Evolutionary conservation across 2,329 filamentous ascomycete genomes (phyloP), one percentile per base, ranked within the genome.

Genomic region (Elsinoe perseae): DNA sequence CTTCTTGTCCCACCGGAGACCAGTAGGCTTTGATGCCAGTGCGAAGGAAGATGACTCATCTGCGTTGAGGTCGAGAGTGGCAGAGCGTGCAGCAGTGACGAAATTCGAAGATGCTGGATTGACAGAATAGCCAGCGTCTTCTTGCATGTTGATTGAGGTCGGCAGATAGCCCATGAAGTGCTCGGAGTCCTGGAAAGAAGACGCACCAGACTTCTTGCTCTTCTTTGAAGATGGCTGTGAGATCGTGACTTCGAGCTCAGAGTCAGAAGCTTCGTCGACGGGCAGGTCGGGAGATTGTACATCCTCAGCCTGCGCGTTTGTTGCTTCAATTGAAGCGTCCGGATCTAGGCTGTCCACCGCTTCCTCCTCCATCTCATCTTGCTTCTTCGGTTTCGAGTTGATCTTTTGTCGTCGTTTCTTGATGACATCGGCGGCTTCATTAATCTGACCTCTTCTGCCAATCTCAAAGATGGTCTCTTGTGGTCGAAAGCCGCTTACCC

Each of bases 111-210:
- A 74, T 50, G 89, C 89, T 0, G 89, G 87, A 71, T 95, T 89
- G 16, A 98, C 90, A 61, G 91, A 90, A 72, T 98, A 98, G 10
- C 85, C 93, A 56, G 88, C 86, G 68, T 96, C 90, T 73, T 97
- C 92, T 54, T 86, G 88, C 3, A 86, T 78, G 69, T 92, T 93
- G 64, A 82, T 80, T 40, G 83, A 84, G 60, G 87, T 85, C 0
- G 93, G 93, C 1, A 83, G 88, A 77, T 98, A 98, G 8, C 89
- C 87, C 90, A 98, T 97, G 82, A 95, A 98, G 64, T 93, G 83
- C 43, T 96, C 91, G 0, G 84, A 80, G 68, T 96, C 91, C 67
- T 88, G 83, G 79, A 84, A 95, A 44, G 84, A 80, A 10, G 38
- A 67, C 57, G 50, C 60, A 57, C 60, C 69, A 56, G 65, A 64